Evolutionary conservation across 1,139 yeast genomes (phyloP).

Genomic region (Taiozyma sp.): DNA sequence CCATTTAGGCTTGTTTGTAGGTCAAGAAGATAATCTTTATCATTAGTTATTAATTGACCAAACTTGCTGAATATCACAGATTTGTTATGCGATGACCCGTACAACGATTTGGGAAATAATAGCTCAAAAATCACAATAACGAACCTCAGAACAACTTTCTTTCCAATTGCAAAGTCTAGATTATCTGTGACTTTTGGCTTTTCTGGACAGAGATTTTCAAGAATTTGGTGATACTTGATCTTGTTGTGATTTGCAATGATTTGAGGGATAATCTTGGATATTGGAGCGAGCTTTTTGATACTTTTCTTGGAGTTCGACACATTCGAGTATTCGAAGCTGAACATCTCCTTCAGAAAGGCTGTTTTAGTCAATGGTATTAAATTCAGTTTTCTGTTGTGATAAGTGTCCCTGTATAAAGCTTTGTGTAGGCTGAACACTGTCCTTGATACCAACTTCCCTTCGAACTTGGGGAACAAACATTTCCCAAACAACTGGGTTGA

Average conservation of each 20-base stretch:
- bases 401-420: slow-evolving; percentile 9
- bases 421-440: slow-evolving; percentile 6
- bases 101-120: slow-evolving; percentile 44
- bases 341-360: slow-evolving; percentile 5
- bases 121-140: slow-evolving; percentile 37
- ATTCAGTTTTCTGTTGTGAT: slow-evolving; percentile 1
- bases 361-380: slow-evolving; percentile 10
- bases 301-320: slow-evolving; percentile 1
- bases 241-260: slow-evolving; percentile 10
- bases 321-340: slow-evolving; percentile 6
- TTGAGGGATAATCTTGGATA: slow-evolving; percentile 4
- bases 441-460: background rate
- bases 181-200: slow-evolving; percentile 2
- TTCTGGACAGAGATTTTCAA: slow-evolving; percentile 10
- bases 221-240: slow-evolving; percentile 9
- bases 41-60: slow-evolving; percentile 34
- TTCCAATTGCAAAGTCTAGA: slow-evolving; percentile 21
- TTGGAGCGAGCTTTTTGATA: slow-evolving; percentile 6
- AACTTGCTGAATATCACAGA: slow-evolving; percentile 34
- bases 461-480: background rate
- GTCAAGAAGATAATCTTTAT: slow-evolving; percentile 29
- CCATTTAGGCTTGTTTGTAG: slow-evolving; percentile 26
- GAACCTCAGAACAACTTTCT: slow-evolving; percentile 34
- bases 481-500: slow-evolving; percentile 18
- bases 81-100: slow-evolving; percentile 54